A percentile compares a stretch with the other conserved stretches of the same genome.
These are phyloP conservation scores for Asterophora parasitica DNA, from an alignment of 768 basidiomycete species.

Conservation along the genomic window DNA sequence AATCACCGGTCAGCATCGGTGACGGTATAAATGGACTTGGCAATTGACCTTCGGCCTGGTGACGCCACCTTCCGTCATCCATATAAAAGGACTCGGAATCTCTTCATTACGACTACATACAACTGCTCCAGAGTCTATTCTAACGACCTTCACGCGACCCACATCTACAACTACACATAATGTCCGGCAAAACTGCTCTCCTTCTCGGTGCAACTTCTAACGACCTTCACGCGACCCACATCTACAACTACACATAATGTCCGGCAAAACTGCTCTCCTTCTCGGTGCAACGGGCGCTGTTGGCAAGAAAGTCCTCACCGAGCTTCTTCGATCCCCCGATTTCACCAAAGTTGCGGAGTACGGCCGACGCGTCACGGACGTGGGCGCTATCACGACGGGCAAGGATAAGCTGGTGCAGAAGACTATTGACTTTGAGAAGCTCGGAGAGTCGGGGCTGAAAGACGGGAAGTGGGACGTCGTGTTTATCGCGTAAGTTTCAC, in stretches of 20 bases:
- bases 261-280: constrained; percentile 55
- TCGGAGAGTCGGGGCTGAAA: constrained; percentile 45
- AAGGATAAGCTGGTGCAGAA: constrained; percentile 66
- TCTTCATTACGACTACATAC: background rate
- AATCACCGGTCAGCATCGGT: too few relatives aligned
- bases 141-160: background rate
- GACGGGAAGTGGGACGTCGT: constrained; percentile 70
- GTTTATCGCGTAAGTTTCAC: constrained; percentile 50
- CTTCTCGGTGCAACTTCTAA: constrained; percentile 66
- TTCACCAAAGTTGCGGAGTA: constrained; percentile 63
- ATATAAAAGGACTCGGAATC: too few relatives aligned
- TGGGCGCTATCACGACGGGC: constrained; percentile 32
- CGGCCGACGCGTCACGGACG: constrained; percentile 56
- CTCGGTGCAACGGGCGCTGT: constrained; percentile 72
- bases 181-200: constrained; percentile 45
- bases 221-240: background rate
- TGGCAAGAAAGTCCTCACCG: constrained; percentile 55
- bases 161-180: background rate
- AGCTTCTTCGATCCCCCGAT: constrained; percentile 53
- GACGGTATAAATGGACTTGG: too few relatives aligned
- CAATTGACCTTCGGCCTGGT: too few relatives aligned
- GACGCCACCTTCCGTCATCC: too few relatives aligned
- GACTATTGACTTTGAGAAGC: constrained; percentile 63
- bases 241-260: constrained; percentile 5
- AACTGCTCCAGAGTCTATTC: constrained; percentile 67